Evolutionary conservation across 352 stramenopile species (phyloP).

Genomic region (Globisporangium echinulatum): DNA sequence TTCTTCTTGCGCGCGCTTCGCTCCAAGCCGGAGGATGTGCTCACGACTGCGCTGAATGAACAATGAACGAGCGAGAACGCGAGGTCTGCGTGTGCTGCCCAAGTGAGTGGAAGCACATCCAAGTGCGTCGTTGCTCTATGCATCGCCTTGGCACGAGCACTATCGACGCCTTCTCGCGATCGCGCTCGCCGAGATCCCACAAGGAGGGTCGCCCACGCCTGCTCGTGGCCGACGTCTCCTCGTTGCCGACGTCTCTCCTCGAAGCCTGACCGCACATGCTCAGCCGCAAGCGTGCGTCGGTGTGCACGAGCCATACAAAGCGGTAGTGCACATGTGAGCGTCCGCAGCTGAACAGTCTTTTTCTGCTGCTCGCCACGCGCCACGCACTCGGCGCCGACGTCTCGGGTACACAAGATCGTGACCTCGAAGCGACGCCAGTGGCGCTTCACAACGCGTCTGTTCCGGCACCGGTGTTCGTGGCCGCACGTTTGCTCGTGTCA

Average conservation of each 20-base stretch:
- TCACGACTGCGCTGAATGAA: constrained; percentile 30
- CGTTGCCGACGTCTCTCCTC: neutral
- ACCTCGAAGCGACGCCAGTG: too few species aligned
- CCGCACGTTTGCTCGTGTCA: constrained; percentile 1
- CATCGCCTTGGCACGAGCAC: too few species aligned
- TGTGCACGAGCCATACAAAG: neutral
- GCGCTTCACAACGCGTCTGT: neutral
- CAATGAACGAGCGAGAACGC: constrained; percentile 11
- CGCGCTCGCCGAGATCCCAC: too few species aligned
- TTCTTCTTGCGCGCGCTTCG: constrained; percentile 2
- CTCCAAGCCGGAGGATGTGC: constrained; percentile 13
- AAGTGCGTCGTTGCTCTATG: too few species aligned
- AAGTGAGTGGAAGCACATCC: too few species aligned
- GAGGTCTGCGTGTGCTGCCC: too few species aligned
- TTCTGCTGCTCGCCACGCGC: neutral
- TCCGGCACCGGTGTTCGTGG: neutral
- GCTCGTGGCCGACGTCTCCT: neutral
- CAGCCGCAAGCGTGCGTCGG: neutral
- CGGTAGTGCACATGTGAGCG: neutral
- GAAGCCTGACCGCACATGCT: neutral
- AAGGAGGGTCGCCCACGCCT: neutral
- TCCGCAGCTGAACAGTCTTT: too few species aligned
- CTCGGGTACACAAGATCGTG: too few species aligned
- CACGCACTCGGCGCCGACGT: too few species aligned
- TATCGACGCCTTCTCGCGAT: too few species aligned